Percentiles rank a stretch among this genome's conserved stretches.
Conservation (phyloP, 169 alveolate species). For the Babesia caballi region DNA sequence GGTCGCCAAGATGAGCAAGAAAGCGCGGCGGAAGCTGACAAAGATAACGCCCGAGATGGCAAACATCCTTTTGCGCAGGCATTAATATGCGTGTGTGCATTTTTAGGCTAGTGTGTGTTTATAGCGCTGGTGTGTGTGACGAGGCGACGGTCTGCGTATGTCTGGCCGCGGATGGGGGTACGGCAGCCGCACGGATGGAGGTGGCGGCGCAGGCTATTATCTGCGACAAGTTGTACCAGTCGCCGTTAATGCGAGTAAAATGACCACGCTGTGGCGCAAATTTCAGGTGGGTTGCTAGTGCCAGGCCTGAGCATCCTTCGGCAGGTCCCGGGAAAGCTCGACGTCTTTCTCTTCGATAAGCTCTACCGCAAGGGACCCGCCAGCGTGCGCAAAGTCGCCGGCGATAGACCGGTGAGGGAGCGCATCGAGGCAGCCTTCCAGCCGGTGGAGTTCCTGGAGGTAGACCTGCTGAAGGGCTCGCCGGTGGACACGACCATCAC, state of each 20-base stretch:
- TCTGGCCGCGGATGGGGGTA: constrained; percentile 16
- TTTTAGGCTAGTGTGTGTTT: not conserved
- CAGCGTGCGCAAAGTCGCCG: not conserved
- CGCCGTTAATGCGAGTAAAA: constrained; percentile 20
- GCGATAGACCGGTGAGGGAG: constrained; percentile 10
- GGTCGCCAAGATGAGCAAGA: constrained; percentile 60
- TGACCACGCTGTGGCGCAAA: constrained; percentile 68
- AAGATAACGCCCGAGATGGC: constrained; percentile 64
- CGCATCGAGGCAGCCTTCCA: constrained; percentile 43
- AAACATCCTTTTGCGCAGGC: constrained; percentile 18
- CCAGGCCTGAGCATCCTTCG: no score
- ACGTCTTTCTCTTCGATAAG: constrained; percentile 58
- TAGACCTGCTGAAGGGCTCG: constrained; percentile 50
- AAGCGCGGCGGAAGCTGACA: constrained; percentile 52
- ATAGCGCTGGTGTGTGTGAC: not conserved
- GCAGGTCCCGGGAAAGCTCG: constrained; percentile 62
- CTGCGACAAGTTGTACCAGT: not conserved
- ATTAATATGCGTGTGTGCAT: constrained; percentile 7
- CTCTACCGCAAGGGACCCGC: constrained; percentile 59
- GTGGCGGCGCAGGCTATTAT: not conserved
- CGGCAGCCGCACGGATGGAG: not conserved
- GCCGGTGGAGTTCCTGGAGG: constrained; percentile 59
- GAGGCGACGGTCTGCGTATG: not conserved
- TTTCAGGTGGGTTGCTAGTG: constrained; percentile 26
- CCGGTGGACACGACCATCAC: constrained; percentile 63